Base-by-base conservation (phyloP, 31 red algal species). In the Odonthalia washingtoniensis region DNA sequence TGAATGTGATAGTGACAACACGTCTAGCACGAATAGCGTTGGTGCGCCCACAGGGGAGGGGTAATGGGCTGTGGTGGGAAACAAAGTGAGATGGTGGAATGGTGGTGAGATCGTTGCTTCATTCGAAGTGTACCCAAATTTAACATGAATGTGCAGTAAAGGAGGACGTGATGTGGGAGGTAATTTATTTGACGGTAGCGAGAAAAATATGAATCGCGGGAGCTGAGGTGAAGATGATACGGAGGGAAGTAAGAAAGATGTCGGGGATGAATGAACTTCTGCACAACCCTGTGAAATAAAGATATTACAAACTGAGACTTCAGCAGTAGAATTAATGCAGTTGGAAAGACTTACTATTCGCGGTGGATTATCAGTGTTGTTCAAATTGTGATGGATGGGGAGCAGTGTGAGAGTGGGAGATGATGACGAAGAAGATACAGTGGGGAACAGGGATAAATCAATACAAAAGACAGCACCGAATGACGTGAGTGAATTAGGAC, bases 391-490 rank as follows among this genome's bases (percentile, higher is more conserved):
- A 14, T 69, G 80, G 3, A 30, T 31, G 12, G 65, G 65, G 0
- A 45, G 80, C 63, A 83, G n/a, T n/a, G n/a, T n/a, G n/a, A n/a
- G n/a, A n/a, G n/a, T n/a, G n/a, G n/a, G n/a, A n/a, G n/a, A n/a
- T n/a, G n/a, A 42, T 1, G 35, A 38, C 62, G 21, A 57, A 57
- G 9, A 21, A 14, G 9, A 21, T 57, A 69, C 2, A 1, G 34
- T 6, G 26, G 2, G 1, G 33, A 1, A 2, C 3, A 40, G 38
- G 16, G 80, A 42, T 31, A 83, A 2, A 1, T 36, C 37, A 4
- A 83, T 3, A 6, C 80, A 64, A 31, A 83, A 83, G 17, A 83
- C 61, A 35, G 80, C 80, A n/a, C 80, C 80, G 37, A 43, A 83
- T 21, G 80, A 34, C 2, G 64, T 83, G 62, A 38, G 33, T 17